Conservation (phyloP, 1,284 basidiomycete species). For the Pulveroboletus sp. region DNA sequence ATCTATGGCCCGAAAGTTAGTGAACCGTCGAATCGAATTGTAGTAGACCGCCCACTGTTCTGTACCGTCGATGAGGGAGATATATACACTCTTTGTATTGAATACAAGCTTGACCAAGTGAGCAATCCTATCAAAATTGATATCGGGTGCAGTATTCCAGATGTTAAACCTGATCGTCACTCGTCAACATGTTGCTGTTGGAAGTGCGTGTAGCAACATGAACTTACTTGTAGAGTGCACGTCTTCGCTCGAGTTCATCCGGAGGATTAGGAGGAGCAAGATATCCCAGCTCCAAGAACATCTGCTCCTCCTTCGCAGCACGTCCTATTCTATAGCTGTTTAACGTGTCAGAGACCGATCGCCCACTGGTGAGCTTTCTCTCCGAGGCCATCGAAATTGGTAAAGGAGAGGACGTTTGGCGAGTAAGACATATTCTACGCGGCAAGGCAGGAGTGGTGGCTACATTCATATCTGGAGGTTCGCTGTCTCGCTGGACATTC, state of each 20-base stretch:
- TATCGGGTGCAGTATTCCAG: constrained; percentile 79
- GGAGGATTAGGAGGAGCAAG: constrained; percentile 80
- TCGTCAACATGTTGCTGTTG: constrained; percentile 4
- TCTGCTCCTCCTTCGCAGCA: constrained; percentile 63
- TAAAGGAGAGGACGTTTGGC: constrained; percentile 62
- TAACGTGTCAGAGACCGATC: constrained; percentile 40
- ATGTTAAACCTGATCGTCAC: constrained; percentile 75
- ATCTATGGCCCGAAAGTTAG: constrained; percentile 44
- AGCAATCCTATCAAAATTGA: constrained; percentile 91
- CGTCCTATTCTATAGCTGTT: constrained; percentile 43
- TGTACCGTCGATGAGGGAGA: constrained; percentile 80
- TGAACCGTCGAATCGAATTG: background rate
- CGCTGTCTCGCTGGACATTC: constrained; percentile 30
- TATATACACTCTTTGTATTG: constrained; percentile 82
- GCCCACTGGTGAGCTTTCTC: constrained; percentile 40
- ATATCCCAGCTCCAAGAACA: constrained; percentile 64
- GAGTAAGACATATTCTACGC: constrained; percentile 52
- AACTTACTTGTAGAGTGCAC: constrained; percentile 77
- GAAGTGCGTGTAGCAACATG: background rate
- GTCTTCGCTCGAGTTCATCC: constrained; percentile 75
- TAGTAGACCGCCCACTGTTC: constrained; percentile 58
- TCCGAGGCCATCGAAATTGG: constrained; percentile 47
- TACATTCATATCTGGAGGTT: constrained; percentile 26
- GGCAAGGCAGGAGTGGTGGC: constrained; percentile 47
- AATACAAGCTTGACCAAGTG: constrained; percentile 92